These are phyloP conservation scores for Fomitiporia mediterranea DNA, from an alignment of 1,284 basidiomycete species.

Conservation along the genomic window DNA sequence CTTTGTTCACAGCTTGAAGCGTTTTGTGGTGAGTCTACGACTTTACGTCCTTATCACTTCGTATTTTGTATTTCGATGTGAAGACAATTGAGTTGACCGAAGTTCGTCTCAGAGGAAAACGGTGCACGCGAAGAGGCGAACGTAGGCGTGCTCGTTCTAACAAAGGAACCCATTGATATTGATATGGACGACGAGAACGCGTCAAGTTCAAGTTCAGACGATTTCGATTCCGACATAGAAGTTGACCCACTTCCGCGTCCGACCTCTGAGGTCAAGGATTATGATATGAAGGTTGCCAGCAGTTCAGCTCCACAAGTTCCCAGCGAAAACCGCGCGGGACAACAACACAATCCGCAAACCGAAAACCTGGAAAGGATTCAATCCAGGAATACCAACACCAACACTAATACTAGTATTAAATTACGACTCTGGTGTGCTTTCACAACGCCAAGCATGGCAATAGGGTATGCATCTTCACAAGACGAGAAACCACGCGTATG, in stretches of 20 bases:
- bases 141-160: conserved; percentile 44
- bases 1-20: conserved; percentile 28
- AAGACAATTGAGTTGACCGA: too few relatives aligned
- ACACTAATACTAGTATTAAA: too few relatives aligned
- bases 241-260: not conserved
- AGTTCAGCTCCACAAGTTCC: not conserved
- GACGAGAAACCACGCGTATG: conserved; percentile 52
- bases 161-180: conserved; percentile 32
- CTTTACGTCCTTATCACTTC: too few relatives aligned
- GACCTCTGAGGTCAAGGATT: too few relatives aligned
- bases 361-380: not conserved
- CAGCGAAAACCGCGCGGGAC: not conserved
- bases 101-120: conserved; percentile 26
- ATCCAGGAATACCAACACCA: conserved; percentile 12
- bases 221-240: conserved; percentile 14
- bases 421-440: conserved; percentile 76
- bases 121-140: conserved; percentile 28
- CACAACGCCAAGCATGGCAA: conserved; percentile 75
- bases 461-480: conserved; percentile 56
- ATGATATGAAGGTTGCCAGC: not conserved
- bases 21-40: conserved; percentile 25
- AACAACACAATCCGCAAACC: not conserved
- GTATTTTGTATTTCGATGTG: too few relatives aligned
- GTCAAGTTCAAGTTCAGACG: not conserved
- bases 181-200: not conserved